These are phyloP conservation scores for Pisolithus marmoratus DNA, from an alignment of 768 basidiomycete species.

Conservation along the genomic window DNA sequence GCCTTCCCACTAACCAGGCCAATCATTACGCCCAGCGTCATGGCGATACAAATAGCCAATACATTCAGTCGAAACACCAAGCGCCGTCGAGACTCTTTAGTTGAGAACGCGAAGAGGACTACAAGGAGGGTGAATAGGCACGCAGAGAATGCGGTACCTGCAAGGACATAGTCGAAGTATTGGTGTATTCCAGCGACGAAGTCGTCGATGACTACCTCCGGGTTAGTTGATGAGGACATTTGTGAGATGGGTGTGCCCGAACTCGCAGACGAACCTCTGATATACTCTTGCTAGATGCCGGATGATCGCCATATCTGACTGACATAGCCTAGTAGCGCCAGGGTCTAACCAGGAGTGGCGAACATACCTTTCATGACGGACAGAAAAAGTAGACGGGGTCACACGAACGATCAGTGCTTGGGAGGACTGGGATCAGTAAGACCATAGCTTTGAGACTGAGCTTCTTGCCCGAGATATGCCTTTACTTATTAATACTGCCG, in stretches of 20 bases:
- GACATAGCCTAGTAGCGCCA: too few relatives aligned
- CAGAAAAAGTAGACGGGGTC: too few relatives aligned
- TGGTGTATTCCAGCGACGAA: conserved; percentile 16
- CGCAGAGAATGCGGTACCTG: conserved; percentile 23
- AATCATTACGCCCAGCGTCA: conserved; percentile 24
- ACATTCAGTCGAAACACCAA: conserved; percentile 32
- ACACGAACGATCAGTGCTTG: too few relatives aligned
- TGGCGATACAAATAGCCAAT: conserved; percentile 14
- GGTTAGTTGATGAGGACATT: not conserved
- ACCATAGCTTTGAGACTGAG: too few relatives aligned
- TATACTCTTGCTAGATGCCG: not conserved
- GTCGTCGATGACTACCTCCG: not conserved
- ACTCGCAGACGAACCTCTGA: not conserved
- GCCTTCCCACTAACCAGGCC: not conserved
- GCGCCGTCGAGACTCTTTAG: conserved; percentile 17
- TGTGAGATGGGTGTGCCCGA: not conserved
- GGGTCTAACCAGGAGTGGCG: too few relatives aligned
- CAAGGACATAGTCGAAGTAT: conserved; percentile 18
- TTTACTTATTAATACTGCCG: too few relatives aligned
- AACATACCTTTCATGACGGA: too few relatives aligned
- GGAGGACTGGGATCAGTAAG: too few relatives aligned
- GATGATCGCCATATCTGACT: too few relatives aligned
- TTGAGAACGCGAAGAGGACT: conserved; percentile 29
- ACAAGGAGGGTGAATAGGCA: conserved; percentile 30
- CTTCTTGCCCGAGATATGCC: too few relatives aligned